Evolutionary conservation across 2,329 filamentous ascomycete genomes (phyloP), one percentile per base, ranked within the genome.

Genomic region (Trichoderma afroharzianum): DNA sequence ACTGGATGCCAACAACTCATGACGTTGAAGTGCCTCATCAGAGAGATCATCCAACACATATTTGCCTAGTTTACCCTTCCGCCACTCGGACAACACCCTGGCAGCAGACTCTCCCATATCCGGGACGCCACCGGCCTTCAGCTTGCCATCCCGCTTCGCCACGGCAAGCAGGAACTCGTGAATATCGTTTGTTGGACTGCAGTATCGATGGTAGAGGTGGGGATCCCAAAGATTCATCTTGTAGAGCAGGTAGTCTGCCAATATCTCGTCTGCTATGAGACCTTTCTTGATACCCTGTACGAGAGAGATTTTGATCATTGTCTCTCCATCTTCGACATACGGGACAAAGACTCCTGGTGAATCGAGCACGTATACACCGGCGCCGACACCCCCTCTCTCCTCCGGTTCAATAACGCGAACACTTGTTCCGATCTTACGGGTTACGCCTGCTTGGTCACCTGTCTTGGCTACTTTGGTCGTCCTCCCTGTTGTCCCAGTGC

Each of bases 331-430:
- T 0, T 91, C 88, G 32, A 98, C 92, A 79, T 97, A 97, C 0
- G 96, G 96, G 72, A 98, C 89, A 81, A 98, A 99, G 9, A 99
- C 95, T 62, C 96, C 96, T 0, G 96, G 96, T 0, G 95, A 98
- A 81, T 99, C 96, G 62, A 97, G 84, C 57, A 98, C 83, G 79
- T 96, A 97, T 6, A 97, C 91, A 57, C 91, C 91, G 58, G 87
- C 85, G 28, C 85, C 85, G 26, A 85, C 77, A 4, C 77, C 81
- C 21, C 80, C 83, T 73, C 76, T 82, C 74, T 82, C 86, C 83
- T 76, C 78, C 1, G 79, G 71, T 26, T 79, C 76, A 69, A 88
- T 77, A 74, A 99, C 92, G 77, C 96, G 95, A 32, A 99, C 94
- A 0, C 92, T 90, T 5, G 89, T 93, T 21, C 90, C 89, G 53